A percentile compares a stretch with the other conserved stretches of the same genome.
Conservation (phyloP, 257 asterid genomes). For the Penstemon eatonii region DNA sequence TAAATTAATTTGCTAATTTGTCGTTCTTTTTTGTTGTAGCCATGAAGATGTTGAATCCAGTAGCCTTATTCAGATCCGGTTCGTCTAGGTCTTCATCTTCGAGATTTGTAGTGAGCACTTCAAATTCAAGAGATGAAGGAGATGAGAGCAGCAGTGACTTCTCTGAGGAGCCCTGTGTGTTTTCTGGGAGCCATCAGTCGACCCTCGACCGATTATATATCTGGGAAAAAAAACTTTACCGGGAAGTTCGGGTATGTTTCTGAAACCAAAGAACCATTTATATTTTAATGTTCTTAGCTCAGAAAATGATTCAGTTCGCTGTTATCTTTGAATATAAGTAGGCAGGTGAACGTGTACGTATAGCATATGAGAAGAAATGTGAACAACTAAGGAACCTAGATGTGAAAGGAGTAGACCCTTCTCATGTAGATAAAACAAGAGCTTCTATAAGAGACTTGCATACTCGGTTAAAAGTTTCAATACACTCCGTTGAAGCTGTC, state of each 20-base stretch:
- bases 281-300: background rate
- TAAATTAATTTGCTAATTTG: slow-evolving; percentile 19
- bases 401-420: slow-evolving; percentile 71
- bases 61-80: slow-evolving; percentile 73
- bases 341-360: slow-evolving; percentile 84
- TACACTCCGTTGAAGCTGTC: slow-evolving; percentile 87
- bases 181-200: slow-evolving; percentile 82
- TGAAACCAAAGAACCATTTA: slow-evolving; percentile 20
- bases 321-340: slow-evolving; percentile 30
- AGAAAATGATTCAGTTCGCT: background rate
- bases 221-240: slow-evolving; percentile 97
- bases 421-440: slow-evolving; percentile 64
- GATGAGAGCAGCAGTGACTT: slow-evolving; percentile 65
- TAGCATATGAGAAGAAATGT: slow-evolving; percentile 84
- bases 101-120: slow-evolving; percentile 58
- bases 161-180: slow-evolving; percentile 58
- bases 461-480: slow-evolving; percentile 87
- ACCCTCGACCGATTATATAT: slow-evolving; percentile 81
- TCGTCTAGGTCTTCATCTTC: slow-evolving; percentile 82
- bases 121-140: slow-evolving; percentile 61
- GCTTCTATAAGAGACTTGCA: slow-evolving; percentile 67
- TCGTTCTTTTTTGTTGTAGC: slow-evolving; percentile 47
- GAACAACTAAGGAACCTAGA: slow-evolving; percentile 73
- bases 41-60: slow-evolving; percentile 86
- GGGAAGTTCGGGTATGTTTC: slow-evolving; percentile 86